A percentile compares a stretch with the other conserved stretches of the same genome.
These are phyloP conservation scores for Alectoria sarmentosa DNA, from an alignment of 495 filamentous ascomycete species.

Conservation along the genomic window DNA sequence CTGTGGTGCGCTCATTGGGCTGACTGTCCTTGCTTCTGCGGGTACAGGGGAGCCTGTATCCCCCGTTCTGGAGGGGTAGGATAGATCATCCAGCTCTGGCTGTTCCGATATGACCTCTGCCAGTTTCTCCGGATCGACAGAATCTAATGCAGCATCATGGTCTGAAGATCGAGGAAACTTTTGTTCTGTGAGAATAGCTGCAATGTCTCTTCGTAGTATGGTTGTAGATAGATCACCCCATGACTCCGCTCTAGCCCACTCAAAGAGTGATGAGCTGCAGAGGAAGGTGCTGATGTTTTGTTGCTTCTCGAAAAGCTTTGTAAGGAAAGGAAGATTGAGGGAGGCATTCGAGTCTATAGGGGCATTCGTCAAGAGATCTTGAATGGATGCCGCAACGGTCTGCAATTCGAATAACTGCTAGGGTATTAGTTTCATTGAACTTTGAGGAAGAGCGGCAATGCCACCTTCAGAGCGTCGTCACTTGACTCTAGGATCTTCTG, in stretches of 20 bases:
- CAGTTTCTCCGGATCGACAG: neutral
- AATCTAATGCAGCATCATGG: neutral
- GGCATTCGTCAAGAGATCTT: constrained; percentile 28
- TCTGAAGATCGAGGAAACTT: neutral
- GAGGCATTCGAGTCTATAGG: constrained; percentile 20
- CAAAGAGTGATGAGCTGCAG: constrained; percentile 46
- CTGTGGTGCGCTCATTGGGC: neutral
- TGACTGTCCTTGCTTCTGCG: neutral
- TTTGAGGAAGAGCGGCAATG: neutral
- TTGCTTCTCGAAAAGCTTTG: constrained; percentile 26
- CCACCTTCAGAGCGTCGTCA: constrained; percentile 34
- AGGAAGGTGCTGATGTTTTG: constrained; percentile 42
- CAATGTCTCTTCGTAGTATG: neutral
- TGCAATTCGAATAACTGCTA: constrained; percentile 3
- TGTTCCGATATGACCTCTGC: neutral
- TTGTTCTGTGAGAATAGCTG: constrained; percentile 1
- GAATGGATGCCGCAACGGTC: constrained; percentile 6
- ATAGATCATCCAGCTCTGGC: neutral
- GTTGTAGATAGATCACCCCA: constrained; percentile 10
- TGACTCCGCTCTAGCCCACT: constrained; percentile 30
- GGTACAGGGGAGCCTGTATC: no score
- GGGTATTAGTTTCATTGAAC: neutral
- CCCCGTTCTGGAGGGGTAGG: neutral
- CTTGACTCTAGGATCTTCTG: constrained; percentile 35
- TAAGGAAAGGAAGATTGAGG: constrained; percentile 30